A percentile compares a stretch with the other conserved stretches of the same genome.
These are phyloP conservation scores for Fusarium sororula DNA, from an alignment of 2,329 filamentous ascomycete species.

Conservation along the genomic window DNA sequence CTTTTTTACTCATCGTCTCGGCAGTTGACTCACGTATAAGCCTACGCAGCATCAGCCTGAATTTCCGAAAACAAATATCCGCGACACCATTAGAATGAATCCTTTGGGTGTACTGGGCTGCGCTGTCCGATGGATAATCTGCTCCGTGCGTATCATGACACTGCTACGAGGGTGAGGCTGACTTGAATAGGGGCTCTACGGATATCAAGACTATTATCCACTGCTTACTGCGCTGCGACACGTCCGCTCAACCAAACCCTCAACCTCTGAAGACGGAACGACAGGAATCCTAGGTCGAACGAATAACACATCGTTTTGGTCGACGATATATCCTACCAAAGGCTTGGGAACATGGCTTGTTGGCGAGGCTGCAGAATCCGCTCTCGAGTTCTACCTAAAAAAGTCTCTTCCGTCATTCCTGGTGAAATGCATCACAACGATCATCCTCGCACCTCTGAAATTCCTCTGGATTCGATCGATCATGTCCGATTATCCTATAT, in stretches of 20 bases:
- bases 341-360: neutral
- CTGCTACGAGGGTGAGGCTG: fast-evolving
- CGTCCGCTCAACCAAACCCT: neutral
- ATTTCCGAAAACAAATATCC: neutral
- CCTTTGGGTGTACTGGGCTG: neutral
- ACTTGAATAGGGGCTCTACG: neutral
- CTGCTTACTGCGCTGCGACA: neutral
- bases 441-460: neutral
- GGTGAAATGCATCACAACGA: neutral
- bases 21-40: neutral
- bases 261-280: neutral
- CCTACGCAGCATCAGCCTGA: neutral
- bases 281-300: neutral
- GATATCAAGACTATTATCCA: neutral
- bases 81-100: neutral
- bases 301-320: neutral
- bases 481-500: fast-evolving
- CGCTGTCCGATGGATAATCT: neutral
- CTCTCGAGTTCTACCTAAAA: neutral
- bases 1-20: neutral
- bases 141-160: neutral
- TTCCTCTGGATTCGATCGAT: neutral
- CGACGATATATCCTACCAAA: neutral
- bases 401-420: fast-evolving
- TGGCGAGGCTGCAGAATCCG: neutral